A percentile compares a stretch with the other conserved stretches of the same genome.
These are phyloP conservation scores for Porcisia hertigi DNA, from an alignment of 208 protist genomes.

Conservation along the genomic window DNA sequence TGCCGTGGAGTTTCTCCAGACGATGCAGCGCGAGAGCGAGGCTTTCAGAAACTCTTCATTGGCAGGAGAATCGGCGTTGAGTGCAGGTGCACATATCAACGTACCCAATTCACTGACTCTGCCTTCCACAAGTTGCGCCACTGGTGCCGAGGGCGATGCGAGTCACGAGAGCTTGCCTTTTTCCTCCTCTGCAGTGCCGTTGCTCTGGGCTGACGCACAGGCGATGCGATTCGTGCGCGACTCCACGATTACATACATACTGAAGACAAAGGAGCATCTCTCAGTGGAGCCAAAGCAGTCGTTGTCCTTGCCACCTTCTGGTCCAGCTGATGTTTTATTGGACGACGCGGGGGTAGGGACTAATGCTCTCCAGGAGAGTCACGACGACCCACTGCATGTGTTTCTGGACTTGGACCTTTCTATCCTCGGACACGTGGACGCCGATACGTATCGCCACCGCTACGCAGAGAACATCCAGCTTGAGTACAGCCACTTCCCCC, in stretches of 20 bases:
- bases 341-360: neutral
- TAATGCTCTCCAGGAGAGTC: neutral
- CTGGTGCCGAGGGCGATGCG: neutral
- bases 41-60: neutral
- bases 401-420: slow-evolving; percentile 80
- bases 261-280: slow-evolving; percentile 33
- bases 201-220: slow-evolving; percentile 20
- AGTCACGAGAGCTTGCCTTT: neutral
- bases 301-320: slow-evolving; percentile 7
- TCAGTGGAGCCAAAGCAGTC: slow-evolving; percentile 8
- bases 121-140: neutral
- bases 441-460: slow-evolving; percentile 22
- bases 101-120: neutral
- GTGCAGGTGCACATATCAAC: neutral
- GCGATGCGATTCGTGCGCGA: slow-evolving; percentile 22
- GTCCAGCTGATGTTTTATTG: neutral
- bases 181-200: neutral
- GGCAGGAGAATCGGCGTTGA: neutral
- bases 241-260: slow-evolving; percentile 20
- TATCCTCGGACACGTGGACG: slow-evolving; percentile 50
- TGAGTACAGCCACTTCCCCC: slow-evolving; percentile 64
- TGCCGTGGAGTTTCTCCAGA: slow-evolving; percentile 40
- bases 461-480: slow-evolving; percentile 54
- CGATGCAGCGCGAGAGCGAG: slow-evolving; percentile 16
- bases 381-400: slow-evolving; percentile 29